Conservation (phyloP, 495 filamentous ascomycete species). For the Penicillium lividum region DNA sequence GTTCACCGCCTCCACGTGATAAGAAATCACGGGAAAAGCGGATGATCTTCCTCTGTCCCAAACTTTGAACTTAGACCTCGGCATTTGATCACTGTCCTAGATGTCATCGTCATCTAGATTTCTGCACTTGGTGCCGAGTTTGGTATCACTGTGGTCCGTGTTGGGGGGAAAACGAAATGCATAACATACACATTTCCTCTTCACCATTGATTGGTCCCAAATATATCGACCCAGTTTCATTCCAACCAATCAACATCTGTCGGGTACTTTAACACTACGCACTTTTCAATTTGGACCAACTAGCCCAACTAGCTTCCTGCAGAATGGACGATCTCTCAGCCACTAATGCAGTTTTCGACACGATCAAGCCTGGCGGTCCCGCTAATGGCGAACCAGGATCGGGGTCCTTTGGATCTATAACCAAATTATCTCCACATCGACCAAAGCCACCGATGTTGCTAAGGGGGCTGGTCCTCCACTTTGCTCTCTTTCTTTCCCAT, state of each 20-base stretch:
- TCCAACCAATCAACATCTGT: slow-evolving; percentile 20
- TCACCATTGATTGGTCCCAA: slow-evolving; percentile 17
- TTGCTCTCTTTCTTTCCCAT: neutral
- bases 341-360: slow-evolving; percentile 24
- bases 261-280: slow-evolving; percentile 14
- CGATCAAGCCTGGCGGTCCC: slow-evolving; percentile 16
- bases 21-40: neutral
- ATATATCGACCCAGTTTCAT: slow-evolving; percentile 9
- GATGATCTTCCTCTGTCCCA: neutral
- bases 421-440: slow-evolving; percentile 5
- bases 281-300: slow-evolving; percentile 22
- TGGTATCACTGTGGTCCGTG: slow-evolving; percentile 19
- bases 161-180: slow-evolving; percentile 15
- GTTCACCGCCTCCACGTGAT: neutral
- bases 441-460: neutral
- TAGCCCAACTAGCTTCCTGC: slow-evolving; percentile 31
- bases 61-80: too few species aligned
- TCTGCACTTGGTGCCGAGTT: slow-evolving; percentile 15
- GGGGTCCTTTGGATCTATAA: slow-evolving; percentile 19
- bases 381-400: slow-evolving; percentile 16
- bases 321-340: slow-evolving; percentile 30
- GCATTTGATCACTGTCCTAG: too few species aligned
- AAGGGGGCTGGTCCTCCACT: neutral
- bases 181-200: slow-evolving; percentile 24
- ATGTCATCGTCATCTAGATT: too few species aligned